phyloP scores from a whole-genome alignment of 441 rosid genomes.

The Euphorbia schlechtendalii region DNA sequence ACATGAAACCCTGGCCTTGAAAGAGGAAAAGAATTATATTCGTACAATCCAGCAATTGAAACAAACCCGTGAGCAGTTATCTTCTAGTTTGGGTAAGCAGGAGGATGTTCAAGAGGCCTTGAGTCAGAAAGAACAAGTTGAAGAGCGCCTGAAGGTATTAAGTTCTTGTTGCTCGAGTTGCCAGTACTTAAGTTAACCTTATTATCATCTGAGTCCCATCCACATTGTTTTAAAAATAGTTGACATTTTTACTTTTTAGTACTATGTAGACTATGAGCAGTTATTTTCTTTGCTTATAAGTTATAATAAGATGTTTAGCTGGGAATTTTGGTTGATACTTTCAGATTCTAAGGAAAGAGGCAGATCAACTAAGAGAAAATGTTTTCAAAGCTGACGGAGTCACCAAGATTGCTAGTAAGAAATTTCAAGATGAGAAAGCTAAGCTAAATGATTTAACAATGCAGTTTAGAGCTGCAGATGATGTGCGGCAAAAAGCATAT shows the following conservation, averaged over 20 bases:
- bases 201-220: too few species aligned
- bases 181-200: too few species aligned
- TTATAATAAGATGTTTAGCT: constrained; percentile 13
- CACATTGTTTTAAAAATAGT: too few species aligned
- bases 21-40: constrained; percentile 69
- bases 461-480: constrained; percentile 56
- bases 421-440: constrained; percentile 38
- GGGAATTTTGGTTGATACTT: constrained; percentile 13
- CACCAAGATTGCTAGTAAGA: constrained; percentile 49
- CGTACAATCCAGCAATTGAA: constrained; percentile 69
- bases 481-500: constrained; percentile 60
- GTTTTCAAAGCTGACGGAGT: constrained; percentile 49
- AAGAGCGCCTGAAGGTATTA: constrained; percentile 65
- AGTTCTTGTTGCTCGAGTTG: too few species aligned
- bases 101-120: constrained; percentile 55
- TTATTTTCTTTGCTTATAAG: neutral
- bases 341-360: constrained; percentile 67
- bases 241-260: too few species aligned
- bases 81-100: constrained; percentile 47
- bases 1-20: constrained; percentile 64
- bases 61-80: constrained; percentile 48
- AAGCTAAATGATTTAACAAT: constrained; percentile 38
- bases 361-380: constrained; percentile 47
- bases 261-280: neutral
- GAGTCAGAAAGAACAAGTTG: constrained; percentile 54